These are phyloP conservation scores for Angophora floribunda DNA, from an alignment of 345 rosid species.

Conservation along the genomic window DNA sequence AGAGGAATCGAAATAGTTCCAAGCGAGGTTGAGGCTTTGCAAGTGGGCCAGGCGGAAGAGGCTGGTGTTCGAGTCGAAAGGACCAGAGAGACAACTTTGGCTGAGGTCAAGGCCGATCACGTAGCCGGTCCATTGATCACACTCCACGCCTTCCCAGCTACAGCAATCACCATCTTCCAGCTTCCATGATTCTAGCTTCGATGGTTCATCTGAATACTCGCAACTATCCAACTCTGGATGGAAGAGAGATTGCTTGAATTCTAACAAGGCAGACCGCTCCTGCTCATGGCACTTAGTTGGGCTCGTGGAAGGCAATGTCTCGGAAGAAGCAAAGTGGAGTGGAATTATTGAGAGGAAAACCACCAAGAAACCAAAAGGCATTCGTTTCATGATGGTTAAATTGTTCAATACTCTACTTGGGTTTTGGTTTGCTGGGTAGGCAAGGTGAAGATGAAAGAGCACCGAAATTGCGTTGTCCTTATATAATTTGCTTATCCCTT, in stretches of 20 bases:
- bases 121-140: not conserved
- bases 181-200: not conserved
- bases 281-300: not conserved
- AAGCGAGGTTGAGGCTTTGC: not conserved
- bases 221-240: fast-evolving
- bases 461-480: fast-evolving
- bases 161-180: not conserved
- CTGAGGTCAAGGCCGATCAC: conserved; percentile 1
- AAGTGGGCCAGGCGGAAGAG: conserved; percentile 8
- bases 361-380: not conserved
- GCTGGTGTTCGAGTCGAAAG: not conserved
- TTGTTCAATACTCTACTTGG: not conserved
- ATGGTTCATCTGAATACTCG: fast-evolving
- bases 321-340: not conserved
- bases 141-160: not conserved
- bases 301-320: not conserved
- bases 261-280: not conserved
- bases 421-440: not conserved
- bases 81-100: not conserved
- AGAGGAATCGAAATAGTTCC: not conserved
- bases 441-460: not conserved
- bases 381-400: not conserved
- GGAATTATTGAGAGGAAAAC: not conserved
- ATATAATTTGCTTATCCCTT: not conserved
- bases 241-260: not conserved